Evolutionary conservation across 192 early-diverging fungal genomes (phyloP).

Genomic region (Pecoramyces ruminantium): DNA sequence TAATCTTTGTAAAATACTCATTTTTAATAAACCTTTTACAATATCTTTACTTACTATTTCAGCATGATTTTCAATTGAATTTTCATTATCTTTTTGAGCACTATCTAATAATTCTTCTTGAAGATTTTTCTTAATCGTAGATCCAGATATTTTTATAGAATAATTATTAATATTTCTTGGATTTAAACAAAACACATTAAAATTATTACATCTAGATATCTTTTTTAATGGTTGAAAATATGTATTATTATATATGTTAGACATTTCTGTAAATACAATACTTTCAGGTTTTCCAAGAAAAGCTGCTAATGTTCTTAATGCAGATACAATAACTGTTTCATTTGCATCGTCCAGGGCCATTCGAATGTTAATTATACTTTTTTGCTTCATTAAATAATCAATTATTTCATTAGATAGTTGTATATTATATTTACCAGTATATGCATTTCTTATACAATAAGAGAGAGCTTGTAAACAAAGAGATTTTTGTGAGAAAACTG

Average conservation of each 20-base stretch:
- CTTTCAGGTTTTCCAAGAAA: conserved; percentile 4
- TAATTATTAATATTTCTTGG: background rate
- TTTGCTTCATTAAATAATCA: conserved; percentile 17
- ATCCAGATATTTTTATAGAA: background rate
- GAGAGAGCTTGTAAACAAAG: conserved; percentile 44
- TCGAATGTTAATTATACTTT: conserved; percentile 30
- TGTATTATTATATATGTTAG: background rate
- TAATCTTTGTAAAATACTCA: background rate
- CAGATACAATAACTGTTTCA: conserved; percentile 30
- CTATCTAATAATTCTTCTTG: background rate
- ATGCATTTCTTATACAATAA: conserved; percentile 30
- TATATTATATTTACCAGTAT: conserved; percentile 11
- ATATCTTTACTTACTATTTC: background rate
- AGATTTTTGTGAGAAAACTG: conserved; percentile 59
- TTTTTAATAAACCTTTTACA: background rate
- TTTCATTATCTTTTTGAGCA: background rate
- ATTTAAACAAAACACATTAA: background rate
- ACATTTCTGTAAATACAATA: background rate
- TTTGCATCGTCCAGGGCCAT: conserved; percentile 47
- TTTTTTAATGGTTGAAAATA: background rate
- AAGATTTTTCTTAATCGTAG: background rate
- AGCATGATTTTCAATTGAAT: background rate
- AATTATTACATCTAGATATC: background rate
- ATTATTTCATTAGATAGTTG: conserved; percentile 7
- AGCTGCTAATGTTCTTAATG: conserved; percentile 23